Base-by-base conservation (phyloP, 192 early-diverging fungal species). In the Coemansia biformis region DNA sequence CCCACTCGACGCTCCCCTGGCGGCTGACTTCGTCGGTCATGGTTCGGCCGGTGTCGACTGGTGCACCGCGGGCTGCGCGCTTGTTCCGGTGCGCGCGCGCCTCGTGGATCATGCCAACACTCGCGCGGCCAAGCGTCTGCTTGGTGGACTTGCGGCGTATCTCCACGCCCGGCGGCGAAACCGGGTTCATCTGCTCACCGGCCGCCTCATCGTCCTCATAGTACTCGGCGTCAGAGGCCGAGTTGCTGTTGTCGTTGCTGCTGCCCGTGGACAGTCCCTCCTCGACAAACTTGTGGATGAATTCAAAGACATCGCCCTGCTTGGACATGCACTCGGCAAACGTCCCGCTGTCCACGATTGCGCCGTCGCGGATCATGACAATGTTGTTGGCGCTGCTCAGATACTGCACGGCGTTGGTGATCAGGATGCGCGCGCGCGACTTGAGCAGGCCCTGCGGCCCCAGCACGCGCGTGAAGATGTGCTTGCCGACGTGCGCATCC, bases 1-100 rank as follows among this genome's bases (percentile, higher is more conserved):
- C 54, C 75, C 80, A 83, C 35, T 81, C 71, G 10, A 98, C 92
- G 13, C 76, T 81, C 18, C 95, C 95, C 49, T 87, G 80, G 18
- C 83, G 85, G 48, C 80, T 84, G 41, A 88, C 82, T 71, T 98
- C 95, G 15, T 84, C 80, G 0, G 79, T 69, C 48, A 88, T 92
- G 14, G 54, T 73, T 8, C 58, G 41, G 21, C 60, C 60, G 8
- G 54, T 23, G n/a, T 58, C 54, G 8, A 15, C 38, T 1, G 31
- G 32, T 4, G 43, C n/a, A n/a, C n/a, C n/a, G n/a, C n/a, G n/a
- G n/a, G n/a, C 37, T 13, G 8, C 28, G 36, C 38, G 31, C 23
- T 17, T 37, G 23, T 38, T n/a, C 21, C 38, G 46, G 22, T 11
- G 19, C 2, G 28, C 17, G 11, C 30, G 42, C 43, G 57, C 48